phyloP scores from a whole-genome alignment of 352 stramenopile genomes.

The Pythium sp. region DNA sequence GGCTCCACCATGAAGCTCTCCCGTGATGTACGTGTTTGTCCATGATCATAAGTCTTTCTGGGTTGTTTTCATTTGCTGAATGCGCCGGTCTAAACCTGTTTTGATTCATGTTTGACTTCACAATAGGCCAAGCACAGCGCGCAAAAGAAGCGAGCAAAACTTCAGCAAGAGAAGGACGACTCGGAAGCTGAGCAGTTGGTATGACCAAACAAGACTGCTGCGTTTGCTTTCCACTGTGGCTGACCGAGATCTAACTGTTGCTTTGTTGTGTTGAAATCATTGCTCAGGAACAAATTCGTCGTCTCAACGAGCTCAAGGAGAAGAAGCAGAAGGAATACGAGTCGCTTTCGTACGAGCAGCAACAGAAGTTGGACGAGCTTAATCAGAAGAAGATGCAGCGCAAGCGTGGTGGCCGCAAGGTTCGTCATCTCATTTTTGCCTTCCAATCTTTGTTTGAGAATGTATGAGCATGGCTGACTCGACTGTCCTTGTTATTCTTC shows the following conservation, averaged over 20 bases:
- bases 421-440: slow-evolving; percentile 10
- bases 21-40: slow-evolving; percentile 28
- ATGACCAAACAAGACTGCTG: slow-evolving; percentile 6
- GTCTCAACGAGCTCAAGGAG: slow-evolving; percentile 53
- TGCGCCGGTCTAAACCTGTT: not conserved
- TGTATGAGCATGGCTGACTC: not conserved
- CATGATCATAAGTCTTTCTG: no score
- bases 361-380: slow-evolving; percentile 72
- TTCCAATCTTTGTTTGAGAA: not conserved
- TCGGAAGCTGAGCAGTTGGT: slow-evolving; percentile 31
- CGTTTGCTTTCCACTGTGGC: not conserved
- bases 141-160: slow-evolving; percentile 72
- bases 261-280: not conserved
- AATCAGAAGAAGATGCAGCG: slow-evolving; percentile 69
- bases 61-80: not conserved
- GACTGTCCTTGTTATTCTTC: not conserved
- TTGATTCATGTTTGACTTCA: not conserved
- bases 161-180: slow-evolving; percentile 47
- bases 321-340: slow-evolving; percentile 83
- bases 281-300: slow-evolving; percentile 43
- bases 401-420: slow-evolving; percentile 72
- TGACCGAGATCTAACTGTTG: not conserved
- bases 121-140: slow-evolving; percentile 65
- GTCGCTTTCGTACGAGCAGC: slow-evolving; percentile 74
- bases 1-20: slow-evolving; percentile 78